phyloP scores from a whole-genome alignment of 768 basidiomycete genomes.

The Collybia nuda region DNA sequence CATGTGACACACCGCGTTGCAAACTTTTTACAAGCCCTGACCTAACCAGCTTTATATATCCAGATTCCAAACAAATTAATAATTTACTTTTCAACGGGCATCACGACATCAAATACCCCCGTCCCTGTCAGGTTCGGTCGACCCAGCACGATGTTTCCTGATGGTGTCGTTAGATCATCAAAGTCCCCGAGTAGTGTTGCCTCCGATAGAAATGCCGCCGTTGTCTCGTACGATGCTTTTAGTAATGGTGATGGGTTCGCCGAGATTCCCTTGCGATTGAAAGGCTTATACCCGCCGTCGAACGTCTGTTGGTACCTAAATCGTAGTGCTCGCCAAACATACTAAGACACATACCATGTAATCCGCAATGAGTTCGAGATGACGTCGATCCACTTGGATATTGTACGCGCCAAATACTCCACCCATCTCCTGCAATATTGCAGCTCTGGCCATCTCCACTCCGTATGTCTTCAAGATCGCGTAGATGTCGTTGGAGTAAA shows the following conservation, averaged over 20 bases:
- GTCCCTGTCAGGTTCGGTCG: constrained; percentile 90
- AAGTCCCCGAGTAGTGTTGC: constrained; percentile 95
- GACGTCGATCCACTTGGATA: constrained; percentile 91
- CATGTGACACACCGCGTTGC: constrained; percentile 19
- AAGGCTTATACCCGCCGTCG: constrained; percentile 96
- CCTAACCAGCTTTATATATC: constrained; percentile 4
- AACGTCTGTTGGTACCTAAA: constrained; percentile 67
- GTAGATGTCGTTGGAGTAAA: constrained; percentile 95
- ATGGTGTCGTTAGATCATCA: constrained; percentile 88
- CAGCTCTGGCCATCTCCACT: constrained; percentile 92
- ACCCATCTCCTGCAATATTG: constrained; percentile 89
- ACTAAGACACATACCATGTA: constrained; percentile 86
- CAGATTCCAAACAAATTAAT: constrained; percentile 10
- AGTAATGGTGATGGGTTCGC: constrained; percentile 93
- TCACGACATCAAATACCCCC: constrained; percentile 87
- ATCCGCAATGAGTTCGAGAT: constrained; percentile 96
- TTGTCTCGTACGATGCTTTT: constrained; percentile 98
- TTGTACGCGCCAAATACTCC: constrained; percentile 93
- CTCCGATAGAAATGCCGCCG: constrained; percentile 89
- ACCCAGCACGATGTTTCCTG: constrained; percentile 89
- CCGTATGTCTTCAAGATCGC: constrained; percentile 91
- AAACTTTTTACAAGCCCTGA: constrained; percentile 4
- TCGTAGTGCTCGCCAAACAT: neutral
- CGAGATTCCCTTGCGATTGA: constrained; percentile 94
- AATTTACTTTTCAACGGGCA: constrained; percentile 36